Conservation (phyloP, 1,284 basidiomycete genomes). For the Cutaneotrichosporon spelunceum region DNA sequence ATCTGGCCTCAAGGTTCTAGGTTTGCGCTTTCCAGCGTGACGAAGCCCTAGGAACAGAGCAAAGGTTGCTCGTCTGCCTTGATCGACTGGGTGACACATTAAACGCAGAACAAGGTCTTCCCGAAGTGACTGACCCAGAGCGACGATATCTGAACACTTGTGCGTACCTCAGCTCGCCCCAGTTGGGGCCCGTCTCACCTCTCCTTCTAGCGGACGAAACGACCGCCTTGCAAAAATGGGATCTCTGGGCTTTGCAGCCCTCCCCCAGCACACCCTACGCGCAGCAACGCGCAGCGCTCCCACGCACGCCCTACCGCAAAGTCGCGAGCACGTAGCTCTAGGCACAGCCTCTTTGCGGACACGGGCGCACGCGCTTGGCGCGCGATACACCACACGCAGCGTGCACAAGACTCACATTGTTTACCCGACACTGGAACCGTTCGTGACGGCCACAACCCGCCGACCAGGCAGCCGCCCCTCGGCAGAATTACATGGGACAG, state of each 20-base stretch:
- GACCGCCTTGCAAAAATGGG: slow-evolving; percentile 1
- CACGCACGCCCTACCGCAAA: slow-evolving; percentile 9
- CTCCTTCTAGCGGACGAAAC: background rate
- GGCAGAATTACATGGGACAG: background rate
- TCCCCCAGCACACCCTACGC: slow-evolving; percentile 13
- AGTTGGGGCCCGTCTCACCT: too few species aligned
- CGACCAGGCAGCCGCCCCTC: slow-evolving; percentile 13
- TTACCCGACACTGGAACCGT: background rate
- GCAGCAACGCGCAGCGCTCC: background rate
- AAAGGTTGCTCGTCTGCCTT: too few species aligned
- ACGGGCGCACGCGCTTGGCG: slow-evolving; percentile 2
- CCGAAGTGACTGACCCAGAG: too few species aligned
- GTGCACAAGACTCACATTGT: background rate
- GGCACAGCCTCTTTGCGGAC: slow-evolving; percentile 13
- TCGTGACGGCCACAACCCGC: slow-evolving; percentile 5
- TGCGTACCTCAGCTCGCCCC: too few species aligned
- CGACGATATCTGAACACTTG: too few species aligned
- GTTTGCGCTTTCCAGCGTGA: background rate
- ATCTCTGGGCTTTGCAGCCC: slow-evolving; percentile 16
- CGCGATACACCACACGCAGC: background rate
- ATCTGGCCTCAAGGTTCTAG: background rate
- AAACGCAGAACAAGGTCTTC: too few species aligned
- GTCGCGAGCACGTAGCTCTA: slow-evolving; percentile 20
- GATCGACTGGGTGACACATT: too few species aligned
- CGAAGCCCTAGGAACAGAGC: background rate